Evolutionary conservation across 177 flowering plant species (phyloP).

Genomic region (Tripterygium wilfordii): DNA sequence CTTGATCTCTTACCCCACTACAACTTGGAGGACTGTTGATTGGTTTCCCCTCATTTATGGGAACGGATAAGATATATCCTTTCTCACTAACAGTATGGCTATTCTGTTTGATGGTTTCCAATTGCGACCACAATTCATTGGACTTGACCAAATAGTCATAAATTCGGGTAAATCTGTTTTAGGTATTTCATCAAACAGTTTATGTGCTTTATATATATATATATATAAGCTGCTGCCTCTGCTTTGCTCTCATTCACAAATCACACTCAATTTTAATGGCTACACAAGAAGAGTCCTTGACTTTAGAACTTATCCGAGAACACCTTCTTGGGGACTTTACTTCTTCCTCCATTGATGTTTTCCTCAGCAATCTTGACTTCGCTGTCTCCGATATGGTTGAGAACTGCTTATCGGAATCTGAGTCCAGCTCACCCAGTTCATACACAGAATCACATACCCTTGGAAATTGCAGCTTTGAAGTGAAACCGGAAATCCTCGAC

Average conservation of each 20-base stretch:
- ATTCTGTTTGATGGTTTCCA: too few relatives aligned
- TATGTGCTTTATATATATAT: too few relatives aligned
- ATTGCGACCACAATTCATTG: too few relatives aligned
- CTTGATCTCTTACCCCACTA: too few relatives aligned
- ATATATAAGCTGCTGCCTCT: background rate
- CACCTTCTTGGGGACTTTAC: constrained; percentile 19
- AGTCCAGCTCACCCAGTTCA: constrained; percentile 2
- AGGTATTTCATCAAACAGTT: too few relatives aligned
- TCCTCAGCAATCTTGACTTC: background rate
- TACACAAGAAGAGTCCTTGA: constrained; percentile 8
- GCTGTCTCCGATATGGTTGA: background rate
- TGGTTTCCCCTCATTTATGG: too few relatives aligned
- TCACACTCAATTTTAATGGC: too few relatives aligned
- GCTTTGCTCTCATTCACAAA: background rate
- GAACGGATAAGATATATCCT: too few relatives aligned
- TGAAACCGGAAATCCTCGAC: background rate
- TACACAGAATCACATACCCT: background rate
- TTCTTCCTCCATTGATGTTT: constrained; percentile 7
- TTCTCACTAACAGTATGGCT: too few relatives aligned
- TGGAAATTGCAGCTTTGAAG: background rate
- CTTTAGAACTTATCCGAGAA: constrained; percentile 16
- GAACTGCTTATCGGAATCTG: constrained; percentile 2
- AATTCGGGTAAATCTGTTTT: too few relatives aligned
- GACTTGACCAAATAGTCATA: too few relatives aligned
- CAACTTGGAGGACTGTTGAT: too few relatives aligned